These are phyloP conservation scores for Sordariomycetes sp. DNA, from an alignment of 2,329 filamentous ascomycete genomes.

Conservation along the genomic window DNA sequence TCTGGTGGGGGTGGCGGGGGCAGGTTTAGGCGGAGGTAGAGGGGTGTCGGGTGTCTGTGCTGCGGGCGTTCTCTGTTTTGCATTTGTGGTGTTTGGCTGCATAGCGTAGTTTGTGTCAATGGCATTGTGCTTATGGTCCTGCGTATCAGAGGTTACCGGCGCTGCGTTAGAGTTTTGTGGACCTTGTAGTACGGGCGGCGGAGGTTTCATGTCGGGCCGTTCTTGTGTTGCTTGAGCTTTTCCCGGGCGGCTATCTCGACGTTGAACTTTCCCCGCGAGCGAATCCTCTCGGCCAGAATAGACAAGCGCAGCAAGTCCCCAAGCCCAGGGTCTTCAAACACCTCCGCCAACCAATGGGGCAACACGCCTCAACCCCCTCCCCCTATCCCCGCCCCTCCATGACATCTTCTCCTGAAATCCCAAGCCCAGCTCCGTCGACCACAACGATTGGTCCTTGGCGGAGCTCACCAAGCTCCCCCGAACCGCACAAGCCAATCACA, in stretches of 20 bases:
- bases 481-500: not conserved
- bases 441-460: not conserved
- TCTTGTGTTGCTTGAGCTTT: no score
- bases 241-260: no score
- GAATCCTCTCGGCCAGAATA: no score
- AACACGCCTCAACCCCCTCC: not conserved
- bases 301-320: no score
- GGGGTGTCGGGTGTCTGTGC: not conserved
- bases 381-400: not conserved
- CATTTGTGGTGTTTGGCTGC: not conserved
- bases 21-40: constrained; percentile 36
- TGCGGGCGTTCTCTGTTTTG: not conserved
- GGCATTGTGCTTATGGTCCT: not conserved
- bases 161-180: no score
- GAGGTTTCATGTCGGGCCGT: no score
- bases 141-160: no score
- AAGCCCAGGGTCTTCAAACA: no score
- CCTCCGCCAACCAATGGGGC: not conserved
- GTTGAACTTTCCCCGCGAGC: no score
- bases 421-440: not conserved
- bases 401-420: not conserved
- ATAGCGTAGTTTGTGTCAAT: not conserved
- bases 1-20: constrained; percentile 43
- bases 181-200: no score
- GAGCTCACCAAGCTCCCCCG: not conserved